Base-by-base conservation (phyloP, 1,284 basidiomycete genomes). In the Malassezia japonica region DNA sequence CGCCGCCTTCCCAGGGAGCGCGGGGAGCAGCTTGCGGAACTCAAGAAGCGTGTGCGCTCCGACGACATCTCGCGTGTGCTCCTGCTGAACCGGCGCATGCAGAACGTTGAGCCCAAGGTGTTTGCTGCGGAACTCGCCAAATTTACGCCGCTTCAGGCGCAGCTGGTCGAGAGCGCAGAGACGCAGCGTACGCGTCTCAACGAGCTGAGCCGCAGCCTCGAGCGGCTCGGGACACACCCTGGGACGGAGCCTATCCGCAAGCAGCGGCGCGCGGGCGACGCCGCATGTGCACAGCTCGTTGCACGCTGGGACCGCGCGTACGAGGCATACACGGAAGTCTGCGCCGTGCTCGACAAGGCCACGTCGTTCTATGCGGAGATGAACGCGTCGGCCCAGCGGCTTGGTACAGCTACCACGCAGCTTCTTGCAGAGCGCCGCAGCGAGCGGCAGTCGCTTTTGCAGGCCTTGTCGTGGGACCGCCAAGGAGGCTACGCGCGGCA, bases 11-110 rank as follows among this genome's bases (percentile, higher is more conserved):
- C 70, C 24, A 56, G 57, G 43, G 91, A 96, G 74, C 78, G 92
- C 32, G 81, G 80, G 18, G 86, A 90, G 55, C 83, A 90, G 0
- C 76, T 98, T 40, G 87, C 86, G 70, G 90, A 96, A 70, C 78
- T 98, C 41, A 96, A 96, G 73, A 88, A 94, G 40, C 89, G 87
- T 87, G 82, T 96, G 39, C 94, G 95, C 80, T 79, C 80, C 25
- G 94, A 98, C 74, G 94, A 98, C 65, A 92, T 98, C 8, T 96
- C 91, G 0, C 89, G 94, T 69, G 78, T 95, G 0, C 80, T 98
- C 1, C 81, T 98, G 2, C 80, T 96, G 46, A 94, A 95, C 70
- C 82, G 88, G 13, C 84, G 90, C 7, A 85, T 88, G 56, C 80
- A 82, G 23, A 82, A 83, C 32, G 84, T 86, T 4, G 89, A 96